phyloP scores from a whole-genome alignment of 108 stramenopile species.

The Skeletonema potamos region DNA sequence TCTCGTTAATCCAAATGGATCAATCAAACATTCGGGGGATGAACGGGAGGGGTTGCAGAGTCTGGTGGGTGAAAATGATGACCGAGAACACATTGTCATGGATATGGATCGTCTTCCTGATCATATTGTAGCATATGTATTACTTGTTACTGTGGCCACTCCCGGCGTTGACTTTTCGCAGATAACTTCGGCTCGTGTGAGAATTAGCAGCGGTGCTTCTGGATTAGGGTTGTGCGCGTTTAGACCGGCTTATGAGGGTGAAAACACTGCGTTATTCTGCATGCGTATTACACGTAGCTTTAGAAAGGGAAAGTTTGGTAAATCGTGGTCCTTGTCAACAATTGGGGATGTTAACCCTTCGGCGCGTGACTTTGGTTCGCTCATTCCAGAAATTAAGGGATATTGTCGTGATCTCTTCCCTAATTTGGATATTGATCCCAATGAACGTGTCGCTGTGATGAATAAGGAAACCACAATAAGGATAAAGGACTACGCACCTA shows the following conservation, averaged over 20 bases:
- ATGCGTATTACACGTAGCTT: slow-evolving; percentile 33
- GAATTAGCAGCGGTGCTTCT: slow-evolving; percentile 18
- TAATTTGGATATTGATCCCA: slow-evolving; percentile 37
- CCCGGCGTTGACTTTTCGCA: slow-evolving; percentile 38
- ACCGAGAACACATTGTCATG: slow-evolving; percentile 45
- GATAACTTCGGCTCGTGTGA: slow-evolving; percentile 37
- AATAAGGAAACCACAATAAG: slow-evolving; percentile 46
- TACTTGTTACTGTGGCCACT: slow-evolving; percentile 52
- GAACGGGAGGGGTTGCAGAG: slow-evolving; percentile 30
- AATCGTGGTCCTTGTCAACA: slow-evolving; percentile 37
- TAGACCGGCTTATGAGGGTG: slow-evolving; percentile 26
- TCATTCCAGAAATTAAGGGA: slow-evolving; percentile 49
- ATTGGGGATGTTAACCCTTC: slow-evolving; percentile 45
- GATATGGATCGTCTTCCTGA: slow-evolving; percentile 34
- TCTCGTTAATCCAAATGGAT: slow-evolving; percentile 52
- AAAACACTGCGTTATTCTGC: slow-evolving; percentile 40
- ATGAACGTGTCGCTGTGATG: slow-evolving; percentile 55
- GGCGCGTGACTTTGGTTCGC: slow-evolving; percentile 51
- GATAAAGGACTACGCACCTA: slow-evolving; percentile 36
- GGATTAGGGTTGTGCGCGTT: slow-evolving; percentile 27
- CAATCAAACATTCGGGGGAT: slow-evolving; percentile 45
- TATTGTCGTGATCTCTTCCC: slow-evolving; percentile 51
- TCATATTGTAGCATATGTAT: slow-evolving; percentile 34
- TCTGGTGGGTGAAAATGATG: slow-evolving; percentile 16
- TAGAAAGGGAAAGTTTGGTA: background rate